A percentile compares a stretch with the other conserved stretches of the same genome.
Conservation (phyloP, 1,284 basidiomycete genomes). For the Mycena citricolor region DNA sequence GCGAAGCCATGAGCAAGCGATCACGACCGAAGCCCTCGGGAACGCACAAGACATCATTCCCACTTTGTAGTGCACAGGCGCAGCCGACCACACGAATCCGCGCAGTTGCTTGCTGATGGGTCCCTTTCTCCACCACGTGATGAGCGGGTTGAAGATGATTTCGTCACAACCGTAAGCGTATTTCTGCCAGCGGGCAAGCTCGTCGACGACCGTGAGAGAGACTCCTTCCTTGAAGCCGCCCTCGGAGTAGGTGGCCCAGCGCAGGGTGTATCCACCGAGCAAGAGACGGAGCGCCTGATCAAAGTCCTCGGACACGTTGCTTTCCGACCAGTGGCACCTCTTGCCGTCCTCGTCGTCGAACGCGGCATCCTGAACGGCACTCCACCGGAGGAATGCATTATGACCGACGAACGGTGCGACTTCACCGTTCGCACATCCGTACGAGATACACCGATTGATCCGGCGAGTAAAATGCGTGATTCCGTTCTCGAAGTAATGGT, state of each 20-base stretch:
- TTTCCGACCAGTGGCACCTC: conserved; percentile 79
- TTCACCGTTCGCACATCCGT: conserved; percentile 77
- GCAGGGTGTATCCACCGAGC: conserved; percentile 70
- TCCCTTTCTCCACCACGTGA: conserved; percentile 69
- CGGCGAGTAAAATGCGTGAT: conserved; percentile 82
- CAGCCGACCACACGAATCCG: conserved; percentile 73
- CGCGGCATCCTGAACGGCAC: conserved; percentile 78
- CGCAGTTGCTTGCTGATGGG: conserved; percentile 77
- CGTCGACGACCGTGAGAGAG: conserved; percentile 79
- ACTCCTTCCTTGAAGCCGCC: conserved; percentile 87
- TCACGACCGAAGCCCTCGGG: conserved; percentile 39
- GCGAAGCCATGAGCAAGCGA: conserved; percentile 5
- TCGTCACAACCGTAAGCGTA: conserved; percentile 71
- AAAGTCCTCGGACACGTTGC: conserved; percentile 86
- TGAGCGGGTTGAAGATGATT: conserved; percentile 76
- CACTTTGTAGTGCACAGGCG: conserved; percentile 83
- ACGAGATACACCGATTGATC: conserved; percentile 76
- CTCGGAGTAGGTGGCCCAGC: conserved; percentile 83
- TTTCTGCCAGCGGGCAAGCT: conserved; percentile 85
- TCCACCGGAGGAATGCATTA: conserved; percentile 88
- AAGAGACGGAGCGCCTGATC: conserved; percentile 67
- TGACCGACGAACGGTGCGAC: conserved; percentile 87
- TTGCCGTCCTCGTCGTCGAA: conserved; percentile 69
- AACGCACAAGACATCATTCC: conserved; percentile 74
- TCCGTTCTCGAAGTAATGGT: conserved; percentile 86